Base-by-base conservation (phyloP, 257 asterid genomes). In the Perilla frutescens region DNA sequence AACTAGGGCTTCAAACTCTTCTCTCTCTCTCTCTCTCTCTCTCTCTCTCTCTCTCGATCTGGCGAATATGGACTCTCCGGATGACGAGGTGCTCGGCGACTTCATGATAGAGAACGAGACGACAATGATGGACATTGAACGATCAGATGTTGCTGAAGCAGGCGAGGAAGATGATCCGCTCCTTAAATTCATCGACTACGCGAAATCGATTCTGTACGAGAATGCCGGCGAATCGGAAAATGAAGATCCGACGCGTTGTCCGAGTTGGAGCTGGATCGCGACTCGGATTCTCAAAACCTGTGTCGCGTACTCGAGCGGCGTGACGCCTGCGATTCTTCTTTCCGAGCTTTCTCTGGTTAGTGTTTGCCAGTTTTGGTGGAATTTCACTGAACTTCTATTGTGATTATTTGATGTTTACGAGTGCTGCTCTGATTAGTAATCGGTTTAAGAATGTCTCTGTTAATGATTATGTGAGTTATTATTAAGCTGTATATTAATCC, bases 231-330 rank as follows among this genome's bases (percentile, higher is more conserved):
- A 73, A 47, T 32, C 53, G 14, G 87, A 77, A 67, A 86, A 80
- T 66, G 88, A 83, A 14, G 86, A 77, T 14, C n/a, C 81, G 72
- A 32, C 37, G 62, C 70, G 72, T 51, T 76, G 79, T 12, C 91
- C 96, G 8, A 79, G 97, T 20, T 94, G 98, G 97, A 90, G 96
- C 79, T 94, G 99, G 99, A 87, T 87, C 20, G 82, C 84, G 14
- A 85, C 73, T 72, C 84, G 88, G 80, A 88, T 91, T 63, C 98
- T 95, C 55, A 86, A 76, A 77, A 88, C 89, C 66, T 92, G 98
- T 58, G 82, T 81, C 47, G 78, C 93, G 39, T 91, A 90, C 76
- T 89, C 99, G 9, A 91, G 97, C 43, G 99, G 99, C 8, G 99
- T 94, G 63, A 94, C 99, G 59, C 85, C 97, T 51, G 98, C 99